phyloP scores from a whole-genome alignment of 441 rosid species.

The Aleurites moluccanus region DNA sequence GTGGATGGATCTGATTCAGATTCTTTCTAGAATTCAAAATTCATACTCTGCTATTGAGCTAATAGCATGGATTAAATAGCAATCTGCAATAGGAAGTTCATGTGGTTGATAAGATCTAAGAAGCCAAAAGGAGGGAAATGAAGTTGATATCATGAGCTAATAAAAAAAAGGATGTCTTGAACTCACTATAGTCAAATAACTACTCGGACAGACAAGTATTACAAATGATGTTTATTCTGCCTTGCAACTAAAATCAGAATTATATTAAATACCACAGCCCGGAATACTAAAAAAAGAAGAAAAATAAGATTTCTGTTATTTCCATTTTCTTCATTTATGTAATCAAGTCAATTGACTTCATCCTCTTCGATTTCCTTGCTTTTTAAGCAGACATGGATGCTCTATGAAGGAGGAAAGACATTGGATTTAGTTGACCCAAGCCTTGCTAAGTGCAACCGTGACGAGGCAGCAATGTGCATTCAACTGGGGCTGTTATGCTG shows the following conservation, averaged over 20 bases:
- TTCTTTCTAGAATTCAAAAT: too few relatives aligned
- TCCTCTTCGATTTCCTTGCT: constrained; percentile 7
- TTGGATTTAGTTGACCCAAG: constrained; percentile 65
- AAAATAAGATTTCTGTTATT: background rate
- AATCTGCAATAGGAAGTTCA: background rate
- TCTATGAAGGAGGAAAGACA: constrained; percentile 50
- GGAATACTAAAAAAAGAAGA: background rate
- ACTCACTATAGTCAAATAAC: background rate
- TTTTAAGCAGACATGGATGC: constrained; percentile 63
- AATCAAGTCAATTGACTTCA: background rate
- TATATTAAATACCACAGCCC: background rate
- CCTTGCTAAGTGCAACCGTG: constrained; percentile 53
- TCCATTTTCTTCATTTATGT: background rate
- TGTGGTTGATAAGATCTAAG: background rate
- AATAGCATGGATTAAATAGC: background rate
- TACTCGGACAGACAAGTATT: background rate
- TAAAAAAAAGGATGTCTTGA: too few relatives aligned
- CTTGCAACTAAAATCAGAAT: background rate
- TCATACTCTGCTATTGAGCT: background rate
- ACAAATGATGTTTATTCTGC: background rate
- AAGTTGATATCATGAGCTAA: background rate
- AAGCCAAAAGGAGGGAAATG: background rate
- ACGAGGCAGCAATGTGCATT: constrained; percentile 78
- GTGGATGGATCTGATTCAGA: background rate
- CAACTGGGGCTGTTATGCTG: constrained; percentile 82